Evolutionary conservation across 2,329 filamentous ascomycete genomes (phyloP).

Genomic region (Nemania serpens): DNA sequence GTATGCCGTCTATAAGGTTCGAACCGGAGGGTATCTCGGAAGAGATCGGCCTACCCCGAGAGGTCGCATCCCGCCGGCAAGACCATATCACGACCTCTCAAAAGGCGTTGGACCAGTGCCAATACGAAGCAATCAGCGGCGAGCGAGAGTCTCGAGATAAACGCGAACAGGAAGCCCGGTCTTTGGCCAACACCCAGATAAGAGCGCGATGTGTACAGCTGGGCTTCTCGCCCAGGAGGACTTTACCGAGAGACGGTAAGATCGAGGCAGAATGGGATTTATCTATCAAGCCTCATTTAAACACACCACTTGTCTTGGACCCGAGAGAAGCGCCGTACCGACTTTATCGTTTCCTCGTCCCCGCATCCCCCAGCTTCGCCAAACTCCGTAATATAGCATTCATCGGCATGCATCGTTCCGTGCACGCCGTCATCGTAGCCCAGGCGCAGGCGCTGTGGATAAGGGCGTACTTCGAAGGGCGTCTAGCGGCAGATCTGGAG

Average conservation of each 20-base stretch:
- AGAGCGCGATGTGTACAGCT: not conserved
- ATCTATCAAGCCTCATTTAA: not conserved
- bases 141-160: not conserved
- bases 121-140: not conserved
- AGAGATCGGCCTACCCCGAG: slow-evolving; percentile 11
- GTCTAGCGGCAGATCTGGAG: not conserved
- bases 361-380: slow-evolving; percentile 27
- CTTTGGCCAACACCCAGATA: not conserved
- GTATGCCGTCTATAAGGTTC: slow-evolving; percentile 14
- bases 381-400: slow-evolving; percentile 39
- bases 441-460: slow-evolving; percentile 56
- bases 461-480: slow-evolving; percentile 59
- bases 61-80: not conserved
- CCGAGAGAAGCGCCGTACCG: not conserved
- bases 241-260: not conserved
- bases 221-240: slow-evolving; percentile 7
- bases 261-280: not conserved
- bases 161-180: not conserved
- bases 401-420: slow-evolving; percentile 40
- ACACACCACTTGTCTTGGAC: not conserved
- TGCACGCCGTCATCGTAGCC: slow-evolving; percentile 41
- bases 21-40: slow-evolving; percentile 11
- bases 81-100: not conserved
- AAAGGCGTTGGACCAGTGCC: not conserved
- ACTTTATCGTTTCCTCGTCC: slow-evolving; percentile 41